These are phyloP conservation scores for Aaosphaeria pasadenensis DNA, from an alignment of 2,329 filamentous ascomycete genomes.

Conservation along the genomic window DNA sequence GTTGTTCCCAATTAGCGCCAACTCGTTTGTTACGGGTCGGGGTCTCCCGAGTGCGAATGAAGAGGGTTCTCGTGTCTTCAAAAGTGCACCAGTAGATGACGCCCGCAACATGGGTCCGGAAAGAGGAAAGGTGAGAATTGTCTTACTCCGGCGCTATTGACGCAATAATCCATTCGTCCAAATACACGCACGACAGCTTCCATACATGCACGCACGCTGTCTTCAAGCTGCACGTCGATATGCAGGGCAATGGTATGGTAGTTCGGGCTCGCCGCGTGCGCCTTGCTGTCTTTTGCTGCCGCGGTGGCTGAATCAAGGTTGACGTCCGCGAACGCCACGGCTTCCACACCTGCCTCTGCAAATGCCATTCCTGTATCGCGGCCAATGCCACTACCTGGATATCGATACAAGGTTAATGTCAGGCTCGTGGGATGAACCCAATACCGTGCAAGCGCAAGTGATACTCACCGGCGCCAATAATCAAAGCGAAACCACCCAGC, in stretches of 20 bases:
- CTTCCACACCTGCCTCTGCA: conserved; percentile 22
- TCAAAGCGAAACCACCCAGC: too few species aligned
- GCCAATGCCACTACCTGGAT: conserved; percentile 24
- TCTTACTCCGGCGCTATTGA: conserved; percentile 52
- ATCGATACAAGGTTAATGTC: too few species aligned
- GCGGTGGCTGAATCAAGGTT: conserved; percentile 4
- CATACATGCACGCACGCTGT: conserved; percentile 32
- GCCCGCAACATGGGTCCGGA: neutral
- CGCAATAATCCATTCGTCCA: conserved; percentile 50
- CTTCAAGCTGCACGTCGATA: conserved; percentile 5
- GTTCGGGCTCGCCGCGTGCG: conserved; percentile 4
- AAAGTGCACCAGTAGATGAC: too few species aligned
- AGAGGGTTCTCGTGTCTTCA: too few species aligned
- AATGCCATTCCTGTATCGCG: conserved; percentile 22
- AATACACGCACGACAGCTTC: conserved; percentile 38
- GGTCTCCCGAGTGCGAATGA: too few species aligned
- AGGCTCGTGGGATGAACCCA: too few species aligned
- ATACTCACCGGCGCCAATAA: too few species aligned
- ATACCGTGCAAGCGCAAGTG: too few species aligned
- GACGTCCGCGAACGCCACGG: conserved; percentile 12
- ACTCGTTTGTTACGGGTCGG: too few species aligned
- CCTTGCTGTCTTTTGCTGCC: conserved; percentile 4
- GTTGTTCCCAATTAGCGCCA: neutral
- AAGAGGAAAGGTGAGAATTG: neutral
- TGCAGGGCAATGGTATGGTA: conserved; percentile 3